These are phyloP conservation scores for Mycosphaerelloides madeirae DNA, from an alignment of 2,329 filamentous ascomycete genomes.

Conservation along the genomic window DNA sequence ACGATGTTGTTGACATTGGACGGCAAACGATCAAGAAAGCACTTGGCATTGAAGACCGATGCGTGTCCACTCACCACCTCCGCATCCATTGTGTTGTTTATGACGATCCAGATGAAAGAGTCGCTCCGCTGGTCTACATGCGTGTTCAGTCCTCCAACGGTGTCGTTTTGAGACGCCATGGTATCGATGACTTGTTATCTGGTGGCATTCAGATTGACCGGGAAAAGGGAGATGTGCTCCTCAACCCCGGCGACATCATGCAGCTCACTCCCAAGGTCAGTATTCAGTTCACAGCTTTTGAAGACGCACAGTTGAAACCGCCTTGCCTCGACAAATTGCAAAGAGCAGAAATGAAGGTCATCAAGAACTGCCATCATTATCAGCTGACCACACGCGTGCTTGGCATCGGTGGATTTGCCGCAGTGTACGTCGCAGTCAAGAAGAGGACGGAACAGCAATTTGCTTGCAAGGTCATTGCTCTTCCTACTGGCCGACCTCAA, in stretches of 20 bases:
- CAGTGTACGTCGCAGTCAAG: conserved; percentile 53
- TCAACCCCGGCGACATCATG: conserved; percentile 42
- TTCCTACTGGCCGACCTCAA: conserved; percentile 33
- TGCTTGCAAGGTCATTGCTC: conserved; percentile 63
- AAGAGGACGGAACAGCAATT: conserved; percentile 53
- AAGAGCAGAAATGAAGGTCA: conserved; percentile 30
- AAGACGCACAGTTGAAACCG: not conserved
- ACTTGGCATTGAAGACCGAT: conserved; percentile 26
- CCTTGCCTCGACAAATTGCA: conserved; percentile 4
- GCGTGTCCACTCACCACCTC: conserved; percentile 45
- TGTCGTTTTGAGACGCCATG: conserved; percentile 34
- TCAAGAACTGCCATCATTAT: conserved; percentile 48
- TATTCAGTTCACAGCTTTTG: conserved; percentile 23
- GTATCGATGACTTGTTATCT: conserved; percentile 23
- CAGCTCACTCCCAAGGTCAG: conserved; percentile 27
- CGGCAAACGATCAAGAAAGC: conserved; percentile 21
- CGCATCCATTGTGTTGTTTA: conserved; percentile 45
- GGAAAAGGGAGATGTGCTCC: conserved; percentile 36
- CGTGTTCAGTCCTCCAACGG: conserved; percentile 44
- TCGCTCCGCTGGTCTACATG: conserved; percentile 45
- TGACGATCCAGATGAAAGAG: conserved; percentile 30
- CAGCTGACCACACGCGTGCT: conserved; percentile 48
- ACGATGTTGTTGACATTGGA: conserved; percentile 29
- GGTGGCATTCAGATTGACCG: conserved; percentile 25
- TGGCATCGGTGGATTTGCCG: conserved; percentile 51